Evolutionary conservation across 169 alveolate genomes (phyloP), one percentile per base, ranked within the genome.

Genomic region (Cryptosporidium ryanae): DNA sequence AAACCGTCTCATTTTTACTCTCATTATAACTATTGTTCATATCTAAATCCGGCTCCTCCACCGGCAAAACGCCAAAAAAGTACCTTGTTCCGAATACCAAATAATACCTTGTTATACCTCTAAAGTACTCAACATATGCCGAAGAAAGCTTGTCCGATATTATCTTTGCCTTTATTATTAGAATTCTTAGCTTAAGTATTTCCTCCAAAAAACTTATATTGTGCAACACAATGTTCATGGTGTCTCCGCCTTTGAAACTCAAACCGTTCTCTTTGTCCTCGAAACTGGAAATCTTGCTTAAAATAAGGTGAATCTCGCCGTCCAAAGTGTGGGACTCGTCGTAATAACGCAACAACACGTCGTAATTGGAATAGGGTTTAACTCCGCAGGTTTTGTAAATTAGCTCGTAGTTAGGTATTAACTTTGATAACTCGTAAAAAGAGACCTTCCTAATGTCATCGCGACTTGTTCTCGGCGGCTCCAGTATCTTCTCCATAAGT

Each of bases 71-170:
- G 3, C 64, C 87, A 70, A 55, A 76, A 34, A 46, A 31, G n/a
- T 55, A 21, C n/a, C 29, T 76, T n/a, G 76, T 76, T 43, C 87
- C 87, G 59, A 57, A 76, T 25, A 61, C 25, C 6, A 76, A 76
- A 38, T 44, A 76, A 31, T 59, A 76, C 6, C 87, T 55, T 13
- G 63, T 23, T 23, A 76, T 61, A 1, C 76, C 71, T 32, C 29
- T 76, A 29, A 76, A 76, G 59, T 34, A 76, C 49, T 55, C 52
- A 17, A 61, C 15, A 59, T 76, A 76, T 44, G 55, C 61, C 46
- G 21, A 18, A 21, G 27, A 76, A 13, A 76, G 27, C 25, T 13
- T 44, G 3, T 76, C 71, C 6, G 87, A 31, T 17, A 52, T 43
- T 43, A 76, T n/a, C n/a, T 46, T 76, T 7, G 68, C 34, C 10